Evolutionary conservation across 768 basidiomycete species (phyloP), one percentile per base, ranked within the genome.

Genomic region (Suillus paluster): DNA sequence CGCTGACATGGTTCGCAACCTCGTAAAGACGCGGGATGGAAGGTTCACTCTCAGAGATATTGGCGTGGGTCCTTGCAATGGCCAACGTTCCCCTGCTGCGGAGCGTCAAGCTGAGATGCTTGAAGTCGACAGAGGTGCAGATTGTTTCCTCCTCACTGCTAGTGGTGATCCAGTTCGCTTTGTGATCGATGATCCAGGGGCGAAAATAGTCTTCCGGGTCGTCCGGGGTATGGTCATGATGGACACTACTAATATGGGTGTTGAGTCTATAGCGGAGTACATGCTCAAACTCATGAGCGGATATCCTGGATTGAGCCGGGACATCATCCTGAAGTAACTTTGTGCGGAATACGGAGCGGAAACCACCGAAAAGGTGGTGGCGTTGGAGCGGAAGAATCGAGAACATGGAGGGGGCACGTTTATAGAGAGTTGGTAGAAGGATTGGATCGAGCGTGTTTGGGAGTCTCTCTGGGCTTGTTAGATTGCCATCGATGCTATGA

Each of bases 111-210:
- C 67, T 8, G 52, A 58, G 36, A 69, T 67, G 54, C 48, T 70
- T 39, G 63, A 57, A 19, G 61, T 46, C 6, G 64, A 70, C 60
- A 66, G 58, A 57, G 50, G 60, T 30, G 66, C 45, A 19, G 66
- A 69, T 30, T 68, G 69, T 38, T 68, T 67, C 54, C 57, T 70
- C n/a, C 69, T 68, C 58, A 66, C 67, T 45, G 57, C 62, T 2
- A 48, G 38, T 5, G 62, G 63, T 11, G 61, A 60, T 42, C 61
- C 48, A 30, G 27, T 68, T 49, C 66, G 62, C 54, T 62, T 70
- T 53, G 45, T 48, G 27, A 44, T 68, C 25, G 21, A 53, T n/a
- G 63, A 68, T 44, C 41, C 23, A 60, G 52, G 6, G 30, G 58
- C 44, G 21, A 65, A 65, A 39, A 55, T 67, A 50, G 3, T 42